phyloP scores from a whole-genome alignment of 2,329 filamentous ascomycete species.

The Paramyrothecium roridum region DNA sequence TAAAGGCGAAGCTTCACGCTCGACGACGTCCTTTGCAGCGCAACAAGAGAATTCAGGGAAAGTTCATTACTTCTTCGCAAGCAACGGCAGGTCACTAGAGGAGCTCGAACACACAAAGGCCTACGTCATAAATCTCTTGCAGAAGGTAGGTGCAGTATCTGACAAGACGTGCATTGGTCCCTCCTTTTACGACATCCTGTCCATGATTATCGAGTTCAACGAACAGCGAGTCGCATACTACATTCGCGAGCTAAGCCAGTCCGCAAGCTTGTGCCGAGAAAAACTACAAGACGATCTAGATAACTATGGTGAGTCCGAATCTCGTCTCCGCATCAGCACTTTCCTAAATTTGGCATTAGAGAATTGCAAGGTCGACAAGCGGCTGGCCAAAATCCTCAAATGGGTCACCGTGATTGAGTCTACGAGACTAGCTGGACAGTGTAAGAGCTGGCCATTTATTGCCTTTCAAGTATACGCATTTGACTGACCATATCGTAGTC shows the following conservation, averaged over 20 bases:
- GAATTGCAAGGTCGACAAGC: no score
- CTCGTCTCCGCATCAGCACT: no score
- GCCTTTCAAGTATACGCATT: no score
- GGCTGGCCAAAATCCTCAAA: neutral
- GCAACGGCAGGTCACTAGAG: slow-evolving; percentile 12
- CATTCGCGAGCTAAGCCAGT: neutral
- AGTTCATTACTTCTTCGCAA: slow-evolving; percentile 19
- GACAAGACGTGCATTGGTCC: neutral
- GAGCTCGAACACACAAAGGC: slow-evolving; percentile 4
- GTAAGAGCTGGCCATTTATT: no score
- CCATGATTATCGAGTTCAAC: slow-evolving; percentile 8
- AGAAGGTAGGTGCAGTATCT: neutral
- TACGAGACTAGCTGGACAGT: neutral
- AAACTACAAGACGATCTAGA: neutral
- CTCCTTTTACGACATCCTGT: neutral
- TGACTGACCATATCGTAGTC: no score
- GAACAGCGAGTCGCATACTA: slow-evolving; percentile 4
- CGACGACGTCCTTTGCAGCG: slow-evolving; percentile 18
- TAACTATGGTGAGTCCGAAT: neutral
- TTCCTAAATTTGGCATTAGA: no score
- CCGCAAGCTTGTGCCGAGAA: neutral
- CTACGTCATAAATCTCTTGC: neutral
- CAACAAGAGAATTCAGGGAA: slow-evolving; percentile 11
- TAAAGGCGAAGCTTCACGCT: neutral
- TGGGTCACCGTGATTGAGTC: neutral